phyloP scores from a whole-genome alignment of 352 stramenopile species.

The Peronospora tabacina region DNA sequence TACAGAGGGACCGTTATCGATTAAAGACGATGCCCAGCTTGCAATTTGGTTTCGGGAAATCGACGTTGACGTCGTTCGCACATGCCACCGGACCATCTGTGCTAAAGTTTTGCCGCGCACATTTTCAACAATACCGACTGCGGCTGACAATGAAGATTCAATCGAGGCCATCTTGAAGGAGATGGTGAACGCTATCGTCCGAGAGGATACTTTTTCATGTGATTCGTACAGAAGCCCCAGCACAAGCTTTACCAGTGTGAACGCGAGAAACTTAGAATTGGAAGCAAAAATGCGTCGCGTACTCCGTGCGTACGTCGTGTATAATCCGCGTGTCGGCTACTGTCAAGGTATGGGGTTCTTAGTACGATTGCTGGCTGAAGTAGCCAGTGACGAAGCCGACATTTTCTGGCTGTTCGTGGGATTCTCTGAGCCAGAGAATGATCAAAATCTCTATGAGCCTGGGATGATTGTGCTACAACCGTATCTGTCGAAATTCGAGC shows the following conservation, averaged over 20 bases:
- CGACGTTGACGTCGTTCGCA: slow-evolving; percentile 72
- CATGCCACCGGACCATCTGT: slow-evolving; percentile 55
- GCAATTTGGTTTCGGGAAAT: slow-evolving; percentile 73
- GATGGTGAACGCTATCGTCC: slow-evolving; percentile 18
- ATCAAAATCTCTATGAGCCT: slow-evolving; percentile 73
- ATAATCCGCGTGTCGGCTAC: slow-evolving; percentile 77
- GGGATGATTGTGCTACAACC: slow-evolving; percentile 59
- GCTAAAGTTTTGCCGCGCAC: slow-evolving; percentile 9
- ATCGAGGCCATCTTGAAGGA: slow-evolving; percentile 16
- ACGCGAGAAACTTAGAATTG: slow-evolving; percentile 18
- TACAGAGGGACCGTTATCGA: slow-evolving; percentile 17
- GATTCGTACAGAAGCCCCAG: background rate
- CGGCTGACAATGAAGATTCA: slow-evolving; percentile 9
- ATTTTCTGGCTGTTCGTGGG: slow-evolving; percentile 81
- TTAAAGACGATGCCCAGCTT: slow-evolving; percentile 46
- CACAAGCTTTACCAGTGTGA: background rate
- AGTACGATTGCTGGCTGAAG: slow-evolving; percentile 60
- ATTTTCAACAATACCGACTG: background rate
- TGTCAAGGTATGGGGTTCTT: slow-evolving; percentile 87
- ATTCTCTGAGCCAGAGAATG: slow-evolving; percentile 62
- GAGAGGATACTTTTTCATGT: background rate
- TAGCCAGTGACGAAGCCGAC: slow-evolving; percentile 56
- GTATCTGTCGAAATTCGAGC: slow-evolving; percentile 59
- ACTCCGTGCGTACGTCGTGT: slow-evolving; percentile 69
- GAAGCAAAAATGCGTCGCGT: slow-evolving; percentile 72